Base-by-base conservation (phyloP, 345 rosid genomes). In the Bruguiera parviflora region DNA sequence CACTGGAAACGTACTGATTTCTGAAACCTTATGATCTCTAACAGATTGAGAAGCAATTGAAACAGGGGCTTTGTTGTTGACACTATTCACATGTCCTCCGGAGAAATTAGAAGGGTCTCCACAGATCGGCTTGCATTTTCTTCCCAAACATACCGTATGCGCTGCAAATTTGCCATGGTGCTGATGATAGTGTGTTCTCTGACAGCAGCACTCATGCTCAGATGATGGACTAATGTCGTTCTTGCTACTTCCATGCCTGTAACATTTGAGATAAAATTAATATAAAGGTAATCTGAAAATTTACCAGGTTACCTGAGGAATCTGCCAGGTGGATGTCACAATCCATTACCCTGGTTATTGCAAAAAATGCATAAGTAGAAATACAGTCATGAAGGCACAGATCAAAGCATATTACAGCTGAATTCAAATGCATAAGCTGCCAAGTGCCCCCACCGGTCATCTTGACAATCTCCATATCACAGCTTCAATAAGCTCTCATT, bases 181-280 rank as follows among this genome's bases (percentile, higher is more conserved):
- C 22, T 47, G 82, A 65, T 31, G 71, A 69, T 19, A 71, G 19
- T 62, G 71, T 24, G 73, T 52, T 58, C 67, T 77, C 49, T 59
- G 81, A 47, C 69, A 80, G 69, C 79, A 80, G 58, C 64, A 71
- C 27, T 66, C 78, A 75, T 37, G 68, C 67, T 74, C 80, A 67
- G 39, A 65, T 24, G 73, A 64, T 24, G 46, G 28, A 16, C 20
- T 18, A 53, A 29, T 64, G 57, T 31, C 22, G 7, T 28, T 71
- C 47, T 77, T 78, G 68, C 60, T 69, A 68, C 75, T 79, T 63
- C 58, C 73, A 71, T 68, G 65, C 71, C 82, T 67, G 75, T 57
- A 49, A 64, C 53, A 75, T 70, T 63, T 15, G 37, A 58, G 21
- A 20, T 35, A 55, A 58, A 47, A 64, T 8, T 5, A 57, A 5